Base-by-base conservation (phyloP, 148 eudicot genomes). In the Silene uniflora region DNA sequence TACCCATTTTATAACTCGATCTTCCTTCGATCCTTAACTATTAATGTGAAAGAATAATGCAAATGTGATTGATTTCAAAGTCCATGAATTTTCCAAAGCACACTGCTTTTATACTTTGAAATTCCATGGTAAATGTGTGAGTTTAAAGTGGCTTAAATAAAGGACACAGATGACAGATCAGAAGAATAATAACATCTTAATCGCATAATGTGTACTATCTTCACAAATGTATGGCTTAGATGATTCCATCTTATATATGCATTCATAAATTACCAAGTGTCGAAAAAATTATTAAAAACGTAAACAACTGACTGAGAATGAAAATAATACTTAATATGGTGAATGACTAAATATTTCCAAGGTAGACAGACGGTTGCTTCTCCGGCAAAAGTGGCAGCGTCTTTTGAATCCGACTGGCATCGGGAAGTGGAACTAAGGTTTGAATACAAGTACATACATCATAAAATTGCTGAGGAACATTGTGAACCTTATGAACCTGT, bases 1-100 rank as follows among this genome's bases (percentile, higher is more conserved):
- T 77, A 39, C 56, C 76, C 88, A 83, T 86, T 75, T 66, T 68
- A 16, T 64, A n/a, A 9, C 1, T 60, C 7, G 25, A 0, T 68
- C 23, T 18, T n/a, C 56, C 29, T 32, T 23, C 19, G 1, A 63
- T 25, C 29, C 18, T 21, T 18, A 56, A 42, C 55, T 60, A 59
- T n/a, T 64, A 16, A 6, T 65, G 21, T 65, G 69, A 65, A 10
- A 65, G 19, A 17, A 16, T 63, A 25, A 61, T 61, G 63, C 24
- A 60, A 60, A 60, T 18, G n/a, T 18, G 24, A 60, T 19, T 60
- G 35, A 32, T 32, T 19, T 19, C n/a, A 19, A n/a, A 10, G 22
- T 5, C 21, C 21, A 21, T 7, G 63, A 21, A 25, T 3, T 63
- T 63, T 25, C 5, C 54, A 14, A 19, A 19, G 54, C 5, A n/a